A percentile compares a stretch with the other conserved stretches of the same genome.
These are phyloP conservation scores for Vicia faba DNA, from an alignment of 306 rosid genomes.

Conservation along the genomic window DNA sequence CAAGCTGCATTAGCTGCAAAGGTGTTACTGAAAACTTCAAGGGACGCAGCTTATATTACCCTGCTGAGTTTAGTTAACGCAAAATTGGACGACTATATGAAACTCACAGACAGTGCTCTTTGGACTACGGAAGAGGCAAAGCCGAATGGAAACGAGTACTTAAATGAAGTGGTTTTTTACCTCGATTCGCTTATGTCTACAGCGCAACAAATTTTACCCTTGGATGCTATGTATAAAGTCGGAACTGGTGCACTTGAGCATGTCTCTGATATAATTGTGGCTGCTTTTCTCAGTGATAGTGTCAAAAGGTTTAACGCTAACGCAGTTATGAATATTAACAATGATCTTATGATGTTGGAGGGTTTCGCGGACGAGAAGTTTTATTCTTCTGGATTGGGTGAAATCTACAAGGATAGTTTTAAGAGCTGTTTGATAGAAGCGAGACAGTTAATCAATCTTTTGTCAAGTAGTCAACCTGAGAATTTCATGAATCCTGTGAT, in stretches of 20 bases:
- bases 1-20: conserved; percentile 78
- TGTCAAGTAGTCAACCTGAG: conserved; percentile 91
- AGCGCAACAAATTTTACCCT: conserved; percentile 83
- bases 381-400: conserved; percentile 66
- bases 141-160: conserved; percentile 66
- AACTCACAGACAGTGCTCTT: conserved; percentile 56
- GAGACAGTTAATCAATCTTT: conserved; percentile 75
- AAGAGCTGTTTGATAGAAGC: conserved; percentile 68
- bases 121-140: conserved; percentile 82
- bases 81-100: conserved; percentile 76
- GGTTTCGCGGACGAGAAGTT: conserved; percentile 78
- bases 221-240: conserved; percentile 78
- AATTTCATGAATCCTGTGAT: conserved; percentile 98
- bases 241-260: conserved; percentile 88
- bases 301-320: conserved; percentile 82
- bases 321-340: conserved; percentile 60
- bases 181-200: conserved; percentile 85
- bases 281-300: conserved; percentile 70
- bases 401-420: conserved; percentile 62
- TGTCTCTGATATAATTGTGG: conserved; percentile 61
- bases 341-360: conserved; percentile 65
- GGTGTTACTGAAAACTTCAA: conserved; percentile 66
- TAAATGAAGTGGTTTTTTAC: conserved; percentile 74
- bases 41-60: conserved; percentile 74
- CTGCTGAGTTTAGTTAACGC: conserved; percentile 60